Base-by-base conservation (phyloP, 176 grass and related monocot genomes). In the Carex cristatella region DNA sequence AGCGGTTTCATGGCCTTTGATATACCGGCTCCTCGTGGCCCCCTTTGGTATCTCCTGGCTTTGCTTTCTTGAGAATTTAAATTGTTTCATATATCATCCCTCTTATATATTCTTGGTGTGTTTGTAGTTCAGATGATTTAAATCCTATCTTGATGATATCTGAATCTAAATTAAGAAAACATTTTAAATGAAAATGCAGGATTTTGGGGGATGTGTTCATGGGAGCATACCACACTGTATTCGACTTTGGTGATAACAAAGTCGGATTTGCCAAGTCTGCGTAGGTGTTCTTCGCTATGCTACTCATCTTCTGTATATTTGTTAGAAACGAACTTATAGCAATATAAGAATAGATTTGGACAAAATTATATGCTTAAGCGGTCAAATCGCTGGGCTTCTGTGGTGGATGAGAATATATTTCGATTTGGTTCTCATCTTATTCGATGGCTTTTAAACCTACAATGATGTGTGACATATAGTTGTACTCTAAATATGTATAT, bases 201-300 rank as follows among this genome's bases (percentile, higher is more conserved):
- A 98, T 98, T 80, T 92, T 98, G 84, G 96, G 96, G 33, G 96
- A 98, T 90, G 96, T 98, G 28, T 98, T 98, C 85, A 95, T 98
- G 96, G 93, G 96, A 15, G 93, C 91, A 44, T 98, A 98, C 85
- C 96, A 98, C 77, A 98, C 93, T 0, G 88, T 98, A 54, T 98
- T 98, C 13, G 93, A 98, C 83, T 95, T 98, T 2, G 96, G 93
- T 14, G 69, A 98, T 0, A 69, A 92, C 70, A 92, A 85, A 74
- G 92, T 98, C 18, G 96, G 96, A 51, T 98, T 98, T 46, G 93
- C 96, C 0, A 48, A 85, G 83, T 87, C 93, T 4, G 89, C 78
- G 8, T 97, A 82, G 91, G 35, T n/a, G 51, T 27, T 28, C 18
- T 83, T 15, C 38, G 59, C 35, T 66, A 35, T 31, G 23, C 8